Evolutionary conservation across 2,329 filamentous ascomycete genomes (phyloP), one percentile per base, ranked within the genome.

Genomic region (Ceratocystis eucalypticola): DNA sequence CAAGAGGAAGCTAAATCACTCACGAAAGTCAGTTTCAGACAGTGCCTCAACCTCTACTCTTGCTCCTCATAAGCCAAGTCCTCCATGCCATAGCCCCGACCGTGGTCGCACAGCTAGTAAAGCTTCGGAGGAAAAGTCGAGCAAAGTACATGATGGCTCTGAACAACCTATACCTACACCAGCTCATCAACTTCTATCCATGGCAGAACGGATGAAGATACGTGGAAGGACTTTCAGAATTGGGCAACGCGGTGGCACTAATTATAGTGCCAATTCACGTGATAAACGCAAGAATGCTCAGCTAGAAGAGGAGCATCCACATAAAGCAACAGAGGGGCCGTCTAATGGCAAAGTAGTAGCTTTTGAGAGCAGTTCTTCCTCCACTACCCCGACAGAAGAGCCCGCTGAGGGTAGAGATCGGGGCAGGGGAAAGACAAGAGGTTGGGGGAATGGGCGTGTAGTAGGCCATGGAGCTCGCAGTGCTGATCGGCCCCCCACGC

Each of bases 121-220:
- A n/a, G 17, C 8, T 15, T n/a, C 5, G 1, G 55, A 37, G 28
- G 12, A 65, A 62, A 67, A 71, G 15, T 72, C 71, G 68, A 70
- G 71, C 69, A 61, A 65, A 65, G 68, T 64, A 53, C 63, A 46
- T 1, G 45, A 48, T 3, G 6, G 4, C n/a, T 37, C 3, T 7
- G 12, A 22, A 12, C 20, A 25, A n/a, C 2, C 20, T 37, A 7
- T n/a, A 64, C 45, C 69, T 55, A 28, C 69, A 41, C 57, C 69
- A 3, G 65, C 48, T 2, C 69, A 37, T 45, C 68, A 75, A 10
- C 77, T 80, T 61, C 75, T 84, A 75, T 84, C 82, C 5, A 79
- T 85, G 79, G 77, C 78, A 46, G 82, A 84, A 70, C 77, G 81
- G n/a, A 80, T 83, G 77, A 80, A 78, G 44, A 74, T 82, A 1